Percentiles rank a stretch among this genome's conserved stretches.
phyloP scores from a whole-genome alignment of 1,284 basidiomycete genomes.

The Neonothopanus nambi region DNA sequence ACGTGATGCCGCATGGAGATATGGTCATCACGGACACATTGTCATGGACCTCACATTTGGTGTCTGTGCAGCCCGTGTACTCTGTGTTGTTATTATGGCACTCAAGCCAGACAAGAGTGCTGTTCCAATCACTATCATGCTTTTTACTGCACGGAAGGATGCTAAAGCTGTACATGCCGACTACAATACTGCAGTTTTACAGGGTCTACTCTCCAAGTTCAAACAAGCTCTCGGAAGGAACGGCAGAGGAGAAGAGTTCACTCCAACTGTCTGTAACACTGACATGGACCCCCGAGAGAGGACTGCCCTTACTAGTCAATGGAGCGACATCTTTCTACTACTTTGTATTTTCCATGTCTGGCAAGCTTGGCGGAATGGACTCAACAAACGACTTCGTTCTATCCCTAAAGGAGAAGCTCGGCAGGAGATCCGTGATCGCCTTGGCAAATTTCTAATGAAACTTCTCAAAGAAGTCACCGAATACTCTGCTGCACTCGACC shows the following conservation, averaged over 20 bases:
- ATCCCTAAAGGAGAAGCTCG: conserved; percentile 10
- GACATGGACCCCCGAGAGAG: conserved; percentile 19
- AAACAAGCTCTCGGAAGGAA: neutral
- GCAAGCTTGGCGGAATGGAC: conserved; percentile 13
- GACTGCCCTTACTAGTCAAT: conserved; percentile 27
- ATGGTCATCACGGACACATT: conserved; percentile 25
- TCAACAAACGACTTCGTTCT: conserved; percentile 9
- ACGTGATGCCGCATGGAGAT: conserved; percentile 22
- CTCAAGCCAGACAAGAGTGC: conserved; percentile 13
- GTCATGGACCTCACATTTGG: conserved; percentile 30
- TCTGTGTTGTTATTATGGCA: conserved; percentile 16
- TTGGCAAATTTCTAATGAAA: conserved; percentile 2
- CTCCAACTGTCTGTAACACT: conserved; percentile 5
- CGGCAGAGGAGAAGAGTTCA: neutral
- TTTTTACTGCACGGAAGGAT: conserved; percentile 13
- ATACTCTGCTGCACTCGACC: conserved; percentile 18
- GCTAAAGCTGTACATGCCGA: conserved; percentile 11
- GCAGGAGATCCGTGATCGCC: neutral
- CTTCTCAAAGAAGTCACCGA: conserved; percentile 22
- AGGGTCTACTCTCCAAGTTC: conserved; percentile 10
- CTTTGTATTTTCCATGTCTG: conserved; percentile 22
- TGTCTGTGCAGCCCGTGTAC: conserved; percentile 11
- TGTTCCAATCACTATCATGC: conserved; percentile 14
- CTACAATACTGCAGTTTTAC: conserved; percentile 14
- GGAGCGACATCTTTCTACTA: conserved; percentile 19